Base-by-base conservation (phyloP, 2,329 filamentous ascomycete species). In the Xylariaceae sp. region DNA sequence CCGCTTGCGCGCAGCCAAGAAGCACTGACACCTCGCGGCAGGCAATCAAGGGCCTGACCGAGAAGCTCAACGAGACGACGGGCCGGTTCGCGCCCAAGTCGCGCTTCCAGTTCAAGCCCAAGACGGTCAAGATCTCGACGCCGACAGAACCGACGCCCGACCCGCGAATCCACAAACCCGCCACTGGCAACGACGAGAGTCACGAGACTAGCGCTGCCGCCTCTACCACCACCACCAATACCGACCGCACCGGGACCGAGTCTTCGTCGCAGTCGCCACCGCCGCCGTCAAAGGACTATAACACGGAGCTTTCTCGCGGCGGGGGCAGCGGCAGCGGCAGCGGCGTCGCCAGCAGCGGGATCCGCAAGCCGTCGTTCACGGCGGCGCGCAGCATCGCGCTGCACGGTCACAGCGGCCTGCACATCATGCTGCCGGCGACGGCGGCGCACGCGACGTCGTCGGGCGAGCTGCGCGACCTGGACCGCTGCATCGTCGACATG, bases 91-190 rank as follows among this genome's bases (percentile, higher is more conserved):
- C 77, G 1, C 86, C 88, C 6, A 83, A 81, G 46, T 75, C 79
- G 9, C 86, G 87, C 41, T 95, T 95, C 60, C 75, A 83, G 34
- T 95, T 95, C 68, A 93, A 80, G 52, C 67, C 65, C 27, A 63
- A 24, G 68, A 72, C 73, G 24, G 71, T 70, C 5, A 68, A 74
- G 36, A 46, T 77, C 12, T 67, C 63, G 9, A 60, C 70, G 38
- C 37, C 31, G n/a, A 21, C 36, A 16, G 36, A 60, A 65, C 28
- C 65, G 58, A 23, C 62, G 61, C 30, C 55, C 49, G 38, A 55
- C 63, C 45, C 35, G 27, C 44, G 43, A 45, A 9, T 37, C 22
- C 42, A 38, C 8, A 47, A 39, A 7, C 35, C 42, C 13, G 42
- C 37, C 24, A 40, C 37, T 29, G 45, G 42, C 13, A 39, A 46